Base-by-base conservation (phyloP, 2,329 filamentous ascomycete genomes). In the Fusarium sp. region DNA sequence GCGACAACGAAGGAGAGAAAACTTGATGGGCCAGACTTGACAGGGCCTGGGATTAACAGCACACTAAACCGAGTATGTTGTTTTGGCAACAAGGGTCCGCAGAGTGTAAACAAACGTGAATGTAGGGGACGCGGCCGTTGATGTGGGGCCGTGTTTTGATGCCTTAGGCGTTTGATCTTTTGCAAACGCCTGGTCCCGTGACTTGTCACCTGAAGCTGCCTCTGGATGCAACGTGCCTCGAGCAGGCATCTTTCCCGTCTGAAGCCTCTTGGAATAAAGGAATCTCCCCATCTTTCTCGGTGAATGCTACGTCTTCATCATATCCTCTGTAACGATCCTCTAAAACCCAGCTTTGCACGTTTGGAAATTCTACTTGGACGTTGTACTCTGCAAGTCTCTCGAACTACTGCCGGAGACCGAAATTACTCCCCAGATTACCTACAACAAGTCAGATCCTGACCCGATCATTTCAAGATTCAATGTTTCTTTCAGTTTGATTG, bases 51-150 rank as follows among this genome's bases (percentile, higher is more conserved):
- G 74, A 77, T 78, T 65, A 68, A 72, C 50, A 65, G 58, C 56
- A 59, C 35, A 45, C 64, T 64, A 69, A 76, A 76, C 20, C 48
- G 64, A 79, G 65, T 73, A 65, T 77, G 73, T 78, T 77, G 78
- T 80, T 81, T 75, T 79, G 75, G 71, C 73, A 78, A 76, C 78
- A 61, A 64, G 62, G 65, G 65, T 72, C 67, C 66, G 52, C 5
- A 10, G 64, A 68, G 68, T 73, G 80, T 81, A 80, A 80, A 81
- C 80, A 81, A 80, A 80, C 76, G 70, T 71, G 60, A n/a, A 52
- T 52, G 7, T n/a, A 52, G 27, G 59, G 70, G 74, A 79, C 78
- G 78, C 78, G 78, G 45, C 24, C 63, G 60, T 52, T 43, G 45
- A 45, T 18, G 71, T 78, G 75, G 77, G 78, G 69, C 64, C 69